Conservation (phyloP, 306 rosid species). For the Ormosia emarginata region DNA sequence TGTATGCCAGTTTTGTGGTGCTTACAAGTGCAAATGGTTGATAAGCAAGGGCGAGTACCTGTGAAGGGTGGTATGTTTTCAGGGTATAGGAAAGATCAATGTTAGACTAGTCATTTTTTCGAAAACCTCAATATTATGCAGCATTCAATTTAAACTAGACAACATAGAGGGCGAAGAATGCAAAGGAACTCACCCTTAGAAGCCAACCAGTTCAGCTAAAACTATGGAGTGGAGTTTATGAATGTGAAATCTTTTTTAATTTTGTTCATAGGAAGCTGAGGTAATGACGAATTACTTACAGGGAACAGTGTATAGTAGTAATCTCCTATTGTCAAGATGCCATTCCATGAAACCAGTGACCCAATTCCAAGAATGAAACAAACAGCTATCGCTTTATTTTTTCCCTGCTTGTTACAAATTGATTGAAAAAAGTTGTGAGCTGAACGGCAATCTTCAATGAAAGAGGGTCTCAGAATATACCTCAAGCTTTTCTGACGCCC, state of each 20-base stretch:
- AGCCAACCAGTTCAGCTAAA: too few species aligned
- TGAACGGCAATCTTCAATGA: neutral
- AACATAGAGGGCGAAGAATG: too few species aligned
- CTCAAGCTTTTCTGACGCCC: conserved; percentile 31
- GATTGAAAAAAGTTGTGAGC: neutral
- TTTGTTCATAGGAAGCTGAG: neutral
- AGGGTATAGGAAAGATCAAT: neutral
- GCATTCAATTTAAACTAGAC: too few species aligned
- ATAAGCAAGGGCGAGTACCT: conserved; percentile 67
- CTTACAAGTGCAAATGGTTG: conserved; percentile 59
- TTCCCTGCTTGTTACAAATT: conserved; percentile 39
- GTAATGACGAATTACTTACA: conserved; percentile 24
- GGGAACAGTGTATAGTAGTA: conserved; percentile 74
- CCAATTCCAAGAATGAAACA: conserved; percentile 82
- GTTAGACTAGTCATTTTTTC: too few species aligned
- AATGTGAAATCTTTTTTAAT: too few species aligned
- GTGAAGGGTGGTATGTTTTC: conserved; percentile 49
- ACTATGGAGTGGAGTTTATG: too few species aligned
- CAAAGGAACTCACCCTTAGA: too few species aligned
- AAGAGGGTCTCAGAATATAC: conserved; percentile 13
- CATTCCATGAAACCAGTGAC: conserved; percentile 56
- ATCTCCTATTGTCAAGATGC: conserved; percentile 65
- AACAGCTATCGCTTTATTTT: conserved; percentile 37
- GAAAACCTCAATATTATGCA: too few species aligned
- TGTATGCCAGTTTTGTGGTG: conserved; percentile 44